Evolutionary conservation across 495 filamentous ascomycete species (phyloP), one percentile per base, ranked within the genome.

Genomic region (Trichocladium antarcticum): DNA sequence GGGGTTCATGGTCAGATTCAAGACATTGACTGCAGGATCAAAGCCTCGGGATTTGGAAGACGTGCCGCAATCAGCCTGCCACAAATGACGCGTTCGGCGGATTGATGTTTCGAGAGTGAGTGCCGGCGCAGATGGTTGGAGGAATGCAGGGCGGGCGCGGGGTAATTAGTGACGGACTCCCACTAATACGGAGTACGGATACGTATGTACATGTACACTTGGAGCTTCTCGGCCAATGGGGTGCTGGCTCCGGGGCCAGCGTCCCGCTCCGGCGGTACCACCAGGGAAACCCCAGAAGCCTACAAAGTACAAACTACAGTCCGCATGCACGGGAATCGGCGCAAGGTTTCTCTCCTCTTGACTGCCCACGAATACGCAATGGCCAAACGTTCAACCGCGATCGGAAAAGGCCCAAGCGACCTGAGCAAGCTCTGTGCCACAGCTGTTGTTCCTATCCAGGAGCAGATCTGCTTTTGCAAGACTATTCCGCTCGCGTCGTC

Each of bases 61-160:
- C 37, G 12, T 37, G 20, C 42, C 19, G 38, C 24, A 55, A 54
- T 56, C 60, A 60, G 57, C 41, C 48, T 61, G 36, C 46, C 43
- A 51, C 53, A 39, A 61, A 55, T 61, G 60, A 52, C 56, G 60
- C 60, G 50, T 52, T 53, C 38, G 39, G 45, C 47, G 37, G 47
- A 42, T 42, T n/a, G n/a, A n/a, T n/a, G n/a, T n/a, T n/a, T n/a
- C n/a, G n/a, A n/a, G n/a, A n/a, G n/a, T 29, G 27, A 29, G 27
- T 29, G 5, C 27, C 10, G 27, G 27, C 5, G 27, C 10, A 3
- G 15, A 21, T 31, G 31, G n/a, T 32, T 36, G 44, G 34, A 38
- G 24, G 24, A 27, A 27, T 27, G 24, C n/a, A n/a, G n/a, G n/a
- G 24, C 45, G 15, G 22, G 47, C 45, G 51, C 45, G 51, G 51